Base-by-base conservation (phyloP, 208 protist species). In the Phytomonas serpens region DNA sequence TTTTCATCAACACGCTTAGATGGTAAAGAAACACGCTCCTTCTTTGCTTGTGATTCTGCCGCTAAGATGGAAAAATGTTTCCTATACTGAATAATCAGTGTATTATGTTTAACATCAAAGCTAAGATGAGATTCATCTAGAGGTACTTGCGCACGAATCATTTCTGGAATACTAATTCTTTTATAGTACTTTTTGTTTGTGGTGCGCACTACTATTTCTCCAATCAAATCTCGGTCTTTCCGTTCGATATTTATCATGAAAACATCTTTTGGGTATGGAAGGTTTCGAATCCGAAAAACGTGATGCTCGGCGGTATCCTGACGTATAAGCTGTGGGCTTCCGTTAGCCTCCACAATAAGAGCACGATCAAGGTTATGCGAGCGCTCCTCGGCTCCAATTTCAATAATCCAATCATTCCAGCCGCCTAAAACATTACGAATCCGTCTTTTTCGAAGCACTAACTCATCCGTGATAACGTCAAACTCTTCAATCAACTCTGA, bases 151-250 rank as follows among this genome's bases (percentile, higher is more conserved):
- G 77, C 74, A 7, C 92, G 84, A 61, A 84, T 71, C 68, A 98
- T 77, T 38, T 95, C 93, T n/a, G 83, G 82, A 33, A 98, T 93
- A 34, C 65, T 71, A 38, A 98, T 73, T 23, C 89, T 74, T 81
- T 98, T 98, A 70, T 94, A 98, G 66, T 98, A 98, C 79, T 98
- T 98, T 67, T 96, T 97, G 83, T 98, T 98, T n/a, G 77, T 85
- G 13, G 97, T 98, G 29, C 94, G 88, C 51, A 98, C 88, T 0
- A 98, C 92, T 67, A 98, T 90, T 77, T 93, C 84, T 16, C 87
- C 88, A 1, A 92, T 68, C 31, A 75, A 47, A 51, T 89, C 76
- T 7, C 68, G 61, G 9, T 78, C 71, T 9, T 75, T 68, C 4
- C 75, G 66, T 68, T 98, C 95, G 4, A 98, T 77, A 2, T 80